Base-by-base conservation (phyloP, 164 flowering plant genomes). In the Dillenia turbinata region DNA sequence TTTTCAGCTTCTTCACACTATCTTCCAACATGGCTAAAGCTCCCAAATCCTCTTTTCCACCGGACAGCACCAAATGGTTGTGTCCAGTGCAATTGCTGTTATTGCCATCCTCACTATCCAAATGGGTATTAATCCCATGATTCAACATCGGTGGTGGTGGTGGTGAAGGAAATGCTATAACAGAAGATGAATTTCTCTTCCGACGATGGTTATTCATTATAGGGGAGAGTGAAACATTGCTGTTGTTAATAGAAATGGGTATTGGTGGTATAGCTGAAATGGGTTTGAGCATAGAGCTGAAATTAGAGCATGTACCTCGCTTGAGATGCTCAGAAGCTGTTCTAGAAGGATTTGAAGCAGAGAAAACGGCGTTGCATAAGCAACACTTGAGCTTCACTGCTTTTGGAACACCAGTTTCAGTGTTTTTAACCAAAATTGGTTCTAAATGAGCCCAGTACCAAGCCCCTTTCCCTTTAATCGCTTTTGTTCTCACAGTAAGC, bases 261-360 rank as follows among this genome's bases (percentile, higher is more conserved):
- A 75, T 62, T 4, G 78, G 75, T 19, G 74, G 60, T 12, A 63
- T 10, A 6, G 76, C 49, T 8, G 75, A 64, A 59, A 55, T 62
- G 46, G 81, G 73, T 52, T 64, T 54, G 16, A 50, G 54, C 43
- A 51, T 62, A 50, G 81, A 56, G 50, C 46, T 49, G 70, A 86
- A 80, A 58, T 79, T 77, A 53, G 88, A 82, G 69, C 88, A 83
- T 17, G 86, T 75, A 14, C 88, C 84, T 0, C 81, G 68, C 62
- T 80, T 85, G 49, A 85, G 79, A 56, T 85, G 88, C 75, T 85
- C 91, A 8, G 91, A 66, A 8, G 88, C 88, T 10, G 91, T 85
- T 24, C 91, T 57, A 0, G 85, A 81, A 1, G 85, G 85, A 67
- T 81, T 81, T 0, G 85, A 81, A 12, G 85, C 85, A 45, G 85